phyloP scores from a whole-genome alignment of 2,329 filamentous ascomycete genomes.

The Conoideocrella luteorostrata region DNA sequence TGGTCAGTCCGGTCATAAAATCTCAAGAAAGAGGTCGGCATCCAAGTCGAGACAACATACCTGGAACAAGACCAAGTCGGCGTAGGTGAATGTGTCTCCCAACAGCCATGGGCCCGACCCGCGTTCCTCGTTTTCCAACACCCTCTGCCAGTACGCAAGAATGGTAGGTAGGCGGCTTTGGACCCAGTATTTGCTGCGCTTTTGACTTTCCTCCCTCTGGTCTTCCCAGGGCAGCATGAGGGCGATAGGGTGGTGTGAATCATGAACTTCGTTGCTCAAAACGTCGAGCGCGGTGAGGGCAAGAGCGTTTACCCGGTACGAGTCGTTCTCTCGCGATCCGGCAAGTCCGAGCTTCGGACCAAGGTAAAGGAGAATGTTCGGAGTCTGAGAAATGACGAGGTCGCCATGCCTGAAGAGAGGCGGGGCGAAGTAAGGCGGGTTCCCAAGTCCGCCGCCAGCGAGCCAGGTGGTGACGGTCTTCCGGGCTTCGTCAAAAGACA shows the following conservation, averaged over 20 bases:
- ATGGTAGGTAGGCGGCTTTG: slow-evolving; percentile 43
- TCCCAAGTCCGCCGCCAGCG: not conserved
- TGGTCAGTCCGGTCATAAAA: not conserved
- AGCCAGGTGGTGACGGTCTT: not conserved
- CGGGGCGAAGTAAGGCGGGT: not conserved
- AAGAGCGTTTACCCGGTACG: slow-evolving; percentile 50
- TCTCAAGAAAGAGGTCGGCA: not conserved
- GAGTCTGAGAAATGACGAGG: slow-evolving; percentile 45
- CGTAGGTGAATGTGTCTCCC: slow-evolving; percentile 53
- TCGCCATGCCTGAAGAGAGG: not conserved
- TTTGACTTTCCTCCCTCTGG: slow-evolving; percentile 35
- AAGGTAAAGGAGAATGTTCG: slow-evolving; percentile 58
- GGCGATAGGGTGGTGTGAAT: slow-evolving; percentile 62
- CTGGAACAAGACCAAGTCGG: slow-evolving; percentile 63
- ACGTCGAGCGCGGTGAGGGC: slow-evolving; percentile 60
- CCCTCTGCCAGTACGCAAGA: slow-evolving; percentile 58
- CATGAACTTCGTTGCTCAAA: slow-evolving; percentile 61
- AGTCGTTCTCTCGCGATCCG: slow-evolving; percentile 7
- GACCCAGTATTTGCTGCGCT: not conserved
- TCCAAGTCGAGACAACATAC: slow-evolving; percentile 26
- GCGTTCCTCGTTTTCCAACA: slow-evolving; percentile 48
- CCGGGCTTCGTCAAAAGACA: not conserved
- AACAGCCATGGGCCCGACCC: slow-evolving; percentile 58
- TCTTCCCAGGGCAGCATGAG: slow-evolving; percentile 58
- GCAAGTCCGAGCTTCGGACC: slow-evolving; percentile 25